Percentiles rank a stretch among this genome's conserved stretches.
These are phyloP conservation scores for Thermothielavioides terrestris DNA, from an alignment of 495 filamentous ascomycete species.

Conservation along the genomic window DNA sequence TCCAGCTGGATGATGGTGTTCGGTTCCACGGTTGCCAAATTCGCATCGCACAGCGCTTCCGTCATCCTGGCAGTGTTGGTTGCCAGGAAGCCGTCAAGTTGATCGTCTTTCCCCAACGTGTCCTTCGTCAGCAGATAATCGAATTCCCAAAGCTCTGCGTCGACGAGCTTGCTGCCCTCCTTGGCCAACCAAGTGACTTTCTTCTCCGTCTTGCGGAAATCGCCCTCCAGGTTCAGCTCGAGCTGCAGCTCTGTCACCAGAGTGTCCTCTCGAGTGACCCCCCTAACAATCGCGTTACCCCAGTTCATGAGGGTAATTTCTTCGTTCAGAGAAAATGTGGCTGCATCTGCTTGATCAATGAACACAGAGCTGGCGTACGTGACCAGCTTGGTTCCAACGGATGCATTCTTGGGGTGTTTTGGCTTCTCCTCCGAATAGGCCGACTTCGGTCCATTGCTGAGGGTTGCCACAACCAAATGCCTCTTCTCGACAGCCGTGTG, in stretches of 20 bases:
- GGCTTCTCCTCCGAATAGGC: neutral
- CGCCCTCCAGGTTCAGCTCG: neutral
- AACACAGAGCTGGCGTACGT: neutral
- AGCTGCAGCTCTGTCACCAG: neutral
- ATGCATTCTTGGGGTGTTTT: neutral
- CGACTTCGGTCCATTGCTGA: neutral
- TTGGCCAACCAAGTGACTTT: constrained; percentile 79
- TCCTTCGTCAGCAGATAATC: constrained; percentile 88
- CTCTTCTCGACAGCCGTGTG: neutral
- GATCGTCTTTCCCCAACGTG: constrained; percentile 68
- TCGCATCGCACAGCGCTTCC: neutral
- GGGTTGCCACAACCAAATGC: neutral
- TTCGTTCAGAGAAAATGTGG: neutral
- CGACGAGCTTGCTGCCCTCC: constrained; percentile 59
- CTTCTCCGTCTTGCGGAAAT: constrained; percentile 80
- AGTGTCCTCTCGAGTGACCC: neutral
- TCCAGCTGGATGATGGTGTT: neutral
- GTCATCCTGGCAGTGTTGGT: constrained; percentile 48
- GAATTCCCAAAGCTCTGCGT: constrained; percentile 75
- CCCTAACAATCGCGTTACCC: neutral
- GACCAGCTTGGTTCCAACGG: neutral
- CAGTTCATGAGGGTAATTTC: constrained; percentile 1
- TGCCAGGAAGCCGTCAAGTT: constrained; percentile 69
- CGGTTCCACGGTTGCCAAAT: neutral
- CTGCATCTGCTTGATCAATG: neutral